A percentile compares a stretch with the other conserved stretches of the same genome.
Conservation (phyloP, 331 rosid species). For the Rosa hybrid region DNA sequence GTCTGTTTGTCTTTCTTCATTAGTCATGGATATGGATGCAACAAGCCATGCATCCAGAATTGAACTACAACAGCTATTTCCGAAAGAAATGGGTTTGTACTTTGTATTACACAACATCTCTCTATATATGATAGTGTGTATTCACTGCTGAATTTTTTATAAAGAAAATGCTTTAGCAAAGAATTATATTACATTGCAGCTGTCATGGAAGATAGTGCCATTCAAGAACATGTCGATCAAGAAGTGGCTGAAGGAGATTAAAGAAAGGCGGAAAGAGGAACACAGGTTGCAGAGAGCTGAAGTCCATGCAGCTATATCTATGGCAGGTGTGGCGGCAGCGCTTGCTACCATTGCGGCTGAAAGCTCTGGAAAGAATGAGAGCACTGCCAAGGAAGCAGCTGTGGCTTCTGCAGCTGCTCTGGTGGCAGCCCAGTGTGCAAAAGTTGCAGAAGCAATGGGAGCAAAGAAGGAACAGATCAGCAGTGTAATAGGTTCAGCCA, state of each 20-base stretch:
- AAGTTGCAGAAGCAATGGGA: constrained; percentile 98
- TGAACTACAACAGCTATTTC: constrained; percentile 78
- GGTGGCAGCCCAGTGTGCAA: constrained; percentile 87
- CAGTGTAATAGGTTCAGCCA: constrained; percentile 70
- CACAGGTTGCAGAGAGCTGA: constrained; percentile 78
- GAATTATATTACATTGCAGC: constrained; percentile 38
- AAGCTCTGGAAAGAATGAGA: constrained; percentile 38
- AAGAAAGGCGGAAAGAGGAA: constrained; percentile 68
- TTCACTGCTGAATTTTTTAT: not conserved
- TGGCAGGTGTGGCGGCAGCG: constrained; percentile 96
- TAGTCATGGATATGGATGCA: constrained; percentile 99
- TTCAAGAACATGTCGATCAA: constrained; percentile 67
- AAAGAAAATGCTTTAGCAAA: not conserved
- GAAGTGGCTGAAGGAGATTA: constrained; percentile 88
- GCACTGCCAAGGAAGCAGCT: constrained; percentile 65
- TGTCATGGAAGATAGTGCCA: constrained; percentile 80
- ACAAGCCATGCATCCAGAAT: constrained; percentile 98
- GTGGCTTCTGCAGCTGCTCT: constrained; percentile 88
- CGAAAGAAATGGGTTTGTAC: constrained; percentile 82
- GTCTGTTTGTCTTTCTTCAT: not conserved
- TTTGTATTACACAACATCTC: not conserved
- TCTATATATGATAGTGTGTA: not conserved
- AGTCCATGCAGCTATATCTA: constrained; percentile 85
- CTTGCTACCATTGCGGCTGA: constrained; percentile 85
- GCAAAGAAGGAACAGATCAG: constrained; percentile 70